Percentiles rank a stretch among this genome's conserved stretches.
Conservation (phyloP, 768 basidiomycete species). For the Auriscalpium vulgare region DNA sequence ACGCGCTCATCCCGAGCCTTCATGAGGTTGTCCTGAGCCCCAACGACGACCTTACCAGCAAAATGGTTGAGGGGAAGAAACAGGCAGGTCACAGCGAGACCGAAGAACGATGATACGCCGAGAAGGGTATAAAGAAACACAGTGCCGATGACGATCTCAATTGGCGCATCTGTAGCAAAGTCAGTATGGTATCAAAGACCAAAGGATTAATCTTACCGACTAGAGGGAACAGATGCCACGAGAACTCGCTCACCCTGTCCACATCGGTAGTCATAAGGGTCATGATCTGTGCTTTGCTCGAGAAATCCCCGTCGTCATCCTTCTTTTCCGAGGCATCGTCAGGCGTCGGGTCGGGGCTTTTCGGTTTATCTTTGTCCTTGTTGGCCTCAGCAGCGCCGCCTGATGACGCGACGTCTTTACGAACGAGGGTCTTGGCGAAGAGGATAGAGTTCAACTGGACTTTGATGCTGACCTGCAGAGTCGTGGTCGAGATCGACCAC, state of each 20-base stretch:
- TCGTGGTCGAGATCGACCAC: constrained; percentile 63
- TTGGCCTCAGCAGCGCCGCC: constrained; percentile 23
- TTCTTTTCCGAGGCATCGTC: constrained; percentile 43
- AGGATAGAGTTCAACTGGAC: constrained; percentile 79
- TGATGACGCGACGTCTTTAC: constrained; percentile 79
- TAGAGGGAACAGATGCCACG: constrained; percentile 70
- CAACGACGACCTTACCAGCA: constrained; percentile 72
- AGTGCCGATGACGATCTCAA: constrained; percentile 70
- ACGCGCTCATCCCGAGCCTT: constrained; percentile 88
- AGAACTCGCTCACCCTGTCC: constrained; percentile 80
- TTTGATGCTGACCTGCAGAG: constrained; percentile 60
- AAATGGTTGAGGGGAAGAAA: constrained; percentile 74
- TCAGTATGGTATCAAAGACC: background rate
- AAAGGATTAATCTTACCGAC: constrained; percentile 39
- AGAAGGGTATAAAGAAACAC: constrained; percentile 72
- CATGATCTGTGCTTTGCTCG: constrained; percentile 75
- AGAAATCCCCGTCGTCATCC: constrained; percentile 42
- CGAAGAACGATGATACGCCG: constrained; percentile 71
- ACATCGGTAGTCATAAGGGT: constrained; percentile 95
- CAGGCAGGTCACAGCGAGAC: constrained; percentile 63
- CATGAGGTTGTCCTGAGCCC: constrained; percentile 81
- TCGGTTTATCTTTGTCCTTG: constrained; percentile 17
- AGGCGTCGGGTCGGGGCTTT: constrained; percentile 3
- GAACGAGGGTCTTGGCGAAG: constrained; percentile 78
- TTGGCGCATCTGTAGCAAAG: constrained; percentile 52